Evolutionary conservation across 441 rosid genomes (phyloP).

Genomic region (Erysimum pusillum): DNA sequence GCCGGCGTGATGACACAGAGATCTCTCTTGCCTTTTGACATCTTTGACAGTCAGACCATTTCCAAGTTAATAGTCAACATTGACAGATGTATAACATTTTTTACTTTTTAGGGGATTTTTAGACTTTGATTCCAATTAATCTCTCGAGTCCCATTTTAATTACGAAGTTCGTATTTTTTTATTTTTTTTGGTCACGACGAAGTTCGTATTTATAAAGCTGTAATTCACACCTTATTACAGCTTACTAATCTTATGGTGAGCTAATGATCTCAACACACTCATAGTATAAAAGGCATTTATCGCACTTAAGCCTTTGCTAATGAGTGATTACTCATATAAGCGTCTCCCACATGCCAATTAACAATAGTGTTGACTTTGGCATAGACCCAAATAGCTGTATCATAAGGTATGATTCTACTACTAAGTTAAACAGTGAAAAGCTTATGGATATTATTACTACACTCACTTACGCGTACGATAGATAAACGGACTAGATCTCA

Average conservation of each 20-base stretch:
- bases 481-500: constrained; percentile 39
- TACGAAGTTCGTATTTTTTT: no score
- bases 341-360: constrained; percentile 11
- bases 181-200: no score
- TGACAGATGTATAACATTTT: no score
- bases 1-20: background rate
- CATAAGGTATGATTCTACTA: no score
- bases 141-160: no score
- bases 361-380: no score
- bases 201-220: no score
- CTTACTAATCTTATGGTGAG: background rate
- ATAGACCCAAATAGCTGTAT: no score
- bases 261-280: background rate
- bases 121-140: no score
- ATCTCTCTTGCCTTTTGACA: constrained; percentile 2
- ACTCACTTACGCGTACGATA: constrained; percentile 7
- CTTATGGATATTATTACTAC: background rate
- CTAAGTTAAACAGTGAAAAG: background rate
- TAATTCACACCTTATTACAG: background rate
- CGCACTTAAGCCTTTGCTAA: background rate
- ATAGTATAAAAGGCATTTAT: background rate
- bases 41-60: background rate
- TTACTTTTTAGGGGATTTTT: no score
- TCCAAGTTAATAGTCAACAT: background rate
- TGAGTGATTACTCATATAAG: background rate